A percentile compares a stretch with the other conserved stretches of the same genome.
These are phyloP conservation scores for Zea mays DNA, from an alignment of 176 grass and related monocot genomes.

Conservation along the genomic window Zm-B73-REFERENCE-NAM-5.0 NC_050100.1:224341501-224342000, in stretches of 20 bases:
- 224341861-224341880: slow-evolving; percentile 34
- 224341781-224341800: background rate
- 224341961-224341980: slow-evolving; percentile 33
- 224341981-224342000: slow-evolving; percentile 39
- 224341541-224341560: background rate
- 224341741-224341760: slow-evolving; percentile 27
- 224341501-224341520: slow-evolving; percentile 34
- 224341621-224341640: slow-evolving; percentile 91
- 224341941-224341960: slow-evolving; percentile 24
- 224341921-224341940: slow-evolving; percentile 20
- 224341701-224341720: background rate
- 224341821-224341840: slow-evolving; percentile 33
- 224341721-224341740: slow-evolving; percentile 12
- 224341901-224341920: slow-evolving; percentile 22
- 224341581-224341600: slow-evolving; percentile 39
- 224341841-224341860: slow-evolving; percentile 20
- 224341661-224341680: background rate
- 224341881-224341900: slow-evolving; percentile 16
- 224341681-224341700: slow-evolving; percentile 9
- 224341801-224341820: slow-evolving; percentile 25
- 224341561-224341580: slow-evolving; percentile 32
- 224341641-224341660: slow-evolving; percentile 53
- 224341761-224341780: slow-evolving; percentile 21
- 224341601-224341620: slow-evolving; percentile 67
- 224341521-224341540: slow-evolving; percentile 27